These are phyloP conservation scores for Malassezia caprae DNA, from an alignment of 1,284 basidiomycete species.

Conservation along the genomic window DNA sequence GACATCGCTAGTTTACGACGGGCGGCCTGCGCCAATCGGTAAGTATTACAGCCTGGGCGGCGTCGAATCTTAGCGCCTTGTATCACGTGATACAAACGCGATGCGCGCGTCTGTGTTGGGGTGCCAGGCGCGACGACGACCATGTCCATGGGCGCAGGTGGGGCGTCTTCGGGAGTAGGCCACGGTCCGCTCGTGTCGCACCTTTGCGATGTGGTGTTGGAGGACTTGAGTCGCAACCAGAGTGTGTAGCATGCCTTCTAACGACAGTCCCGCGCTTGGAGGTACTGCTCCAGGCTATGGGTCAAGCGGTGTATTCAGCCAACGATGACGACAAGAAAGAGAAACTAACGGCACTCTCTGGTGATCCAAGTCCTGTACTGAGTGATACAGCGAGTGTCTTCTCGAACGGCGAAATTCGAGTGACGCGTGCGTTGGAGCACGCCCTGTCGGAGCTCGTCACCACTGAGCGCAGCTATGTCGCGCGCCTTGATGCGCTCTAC, in stretches of 20 bases:
- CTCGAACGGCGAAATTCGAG: not conserved
- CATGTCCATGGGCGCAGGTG: not conserved
- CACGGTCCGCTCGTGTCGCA: conserved; percentile 2
- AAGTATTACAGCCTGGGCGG: not conserved
- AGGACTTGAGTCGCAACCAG: conserved; percentile 7
- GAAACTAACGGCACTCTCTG: not conserved
- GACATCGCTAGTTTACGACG: not conserved
- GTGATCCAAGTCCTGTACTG: conserved; percentile 8
- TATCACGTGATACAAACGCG: not conserved
- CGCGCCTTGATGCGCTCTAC: conserved; percentile 35
- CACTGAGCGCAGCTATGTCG: conserved; percentile 44
- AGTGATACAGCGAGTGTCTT: conserved; percentile 6
- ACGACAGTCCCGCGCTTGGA: conserved; percentile 10
- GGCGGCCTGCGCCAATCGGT: not conserved
- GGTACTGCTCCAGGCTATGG: conserved; percentile 10
- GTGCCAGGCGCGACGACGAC: not conserved
- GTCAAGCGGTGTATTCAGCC: conserved; percentile 7
- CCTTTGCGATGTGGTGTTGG: conserved; percentile 12
- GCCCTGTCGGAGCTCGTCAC: conserved; percentile 35
- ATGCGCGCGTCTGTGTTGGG: not conserved
- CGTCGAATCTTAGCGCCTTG: not conserved
- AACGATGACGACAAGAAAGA: not conserved
- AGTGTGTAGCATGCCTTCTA: not conserved
- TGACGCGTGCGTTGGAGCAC: conserved; percentile 8
- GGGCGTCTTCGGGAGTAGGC: not conserved